Evolutionary conservation across 257 asterid species (phyloP), one percentile per base, ranked within the genome.

Genomic region (Osmanthus fragrans): DNA sequence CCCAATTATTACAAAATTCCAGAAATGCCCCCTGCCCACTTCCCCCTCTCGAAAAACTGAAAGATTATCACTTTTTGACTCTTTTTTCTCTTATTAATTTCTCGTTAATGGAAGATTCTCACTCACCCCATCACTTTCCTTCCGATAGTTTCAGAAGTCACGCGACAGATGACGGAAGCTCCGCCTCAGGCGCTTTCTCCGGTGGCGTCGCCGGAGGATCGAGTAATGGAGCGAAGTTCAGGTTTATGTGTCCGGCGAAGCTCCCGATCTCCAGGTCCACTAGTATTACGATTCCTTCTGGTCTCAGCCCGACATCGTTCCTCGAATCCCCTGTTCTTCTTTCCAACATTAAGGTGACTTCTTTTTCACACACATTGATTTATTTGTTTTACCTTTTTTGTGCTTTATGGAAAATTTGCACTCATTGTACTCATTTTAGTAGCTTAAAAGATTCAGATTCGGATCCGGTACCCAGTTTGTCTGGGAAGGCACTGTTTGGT

Each of bases 211-310:
- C 74, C 66, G 85, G 79, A 76, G 89, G 90, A 87, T 87, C 92
- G 72, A 71, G 27, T 77, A 79, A 74, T 79, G 92, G 94, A 51
- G 99, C 98, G 75, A 86, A 83, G 80, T 96, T 92, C 84, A 89
- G 92, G 77, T 97, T 96, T 58, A 85, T 92, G 97, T 93, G 97
- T 37, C 99, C 98, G 77, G 96, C 97, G 15, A 90, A 95, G 94
- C 99, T 95, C 83, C 98, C 98, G 92, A 95, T 95, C 92, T 88
- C 96, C 73, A 90, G 98, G 90, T 88, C 99, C 0, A 74, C 97
- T 72, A 88, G 92, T 80, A 87, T 96, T 56, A 88, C 94, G 19
- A 92, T 89, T 79, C 98, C 99, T 12, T 97, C 98, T 51, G 97
- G 97, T 23, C 96, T 90, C 84, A 95, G 99, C 49, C 99, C 99